Base-by-base conservation (phyloP, 306 rosid genomes). In the Trifolium fragiferum region DNA sequence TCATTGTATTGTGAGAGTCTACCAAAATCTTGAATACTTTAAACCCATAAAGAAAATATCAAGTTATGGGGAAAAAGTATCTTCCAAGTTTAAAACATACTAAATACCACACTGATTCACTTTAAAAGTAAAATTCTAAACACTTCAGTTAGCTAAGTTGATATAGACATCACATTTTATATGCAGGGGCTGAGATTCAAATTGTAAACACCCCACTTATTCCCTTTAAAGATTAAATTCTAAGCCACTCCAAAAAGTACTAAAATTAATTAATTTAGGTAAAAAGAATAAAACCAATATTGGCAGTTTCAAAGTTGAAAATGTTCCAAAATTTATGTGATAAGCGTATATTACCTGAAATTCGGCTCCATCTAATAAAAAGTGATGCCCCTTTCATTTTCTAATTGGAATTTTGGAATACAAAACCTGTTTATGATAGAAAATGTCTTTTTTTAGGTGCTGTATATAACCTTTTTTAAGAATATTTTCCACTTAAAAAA, bases 281-380 rank as follows among this genome's bases (percentile, higher is more conserved):
- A 14, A 60, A 60, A 60, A 60, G 66, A 60, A 19, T 7, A 15
- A 60, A 40, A 60, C 40, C 19, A 2, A 57, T 58, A 2, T 3
- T 23, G 35, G 64, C n/a, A 25, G 33, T 57, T 57, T 11, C 7
- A 23, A 57, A 57, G 63, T 23, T 57, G 13, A 23, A 23, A 13
- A 6, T 27, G 19, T 13, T 59, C 19, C 21, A 60, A 60, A 60
- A 60, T 60, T 30, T 60, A 14, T 14, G 19, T 15, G 66, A 27
- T 19, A 60, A 27, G 20, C 63, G 66, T 32, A 60, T 60, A 60
- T 60, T 60, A 60, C 41, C 41, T 60, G 66, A 60, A 30, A 60
- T 60, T 60, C 41, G 40, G 12, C 6, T 27, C 41, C 66, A 60
- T 60, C 20, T 30, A 30, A 60, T 8, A 13, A 59, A 59, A 59